Conservation (phyloP, 176 grass and related monocot species). For the Carex scoparia region DNA sequence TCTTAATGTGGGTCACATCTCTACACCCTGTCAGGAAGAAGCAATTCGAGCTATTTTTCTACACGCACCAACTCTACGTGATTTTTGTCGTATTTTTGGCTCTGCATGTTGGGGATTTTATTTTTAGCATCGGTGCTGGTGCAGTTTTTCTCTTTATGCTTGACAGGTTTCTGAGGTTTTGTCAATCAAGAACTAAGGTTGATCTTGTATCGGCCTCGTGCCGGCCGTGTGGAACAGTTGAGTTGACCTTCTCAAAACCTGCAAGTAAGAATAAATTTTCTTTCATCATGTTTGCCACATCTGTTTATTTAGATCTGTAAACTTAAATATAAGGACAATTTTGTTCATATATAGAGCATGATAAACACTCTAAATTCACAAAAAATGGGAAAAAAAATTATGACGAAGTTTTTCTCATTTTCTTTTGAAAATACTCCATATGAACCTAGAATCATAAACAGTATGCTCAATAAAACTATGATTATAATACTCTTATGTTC, state of each 20-base stretch:
- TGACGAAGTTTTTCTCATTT: background rate
- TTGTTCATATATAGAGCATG: background rate
- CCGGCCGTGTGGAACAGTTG: slow-evolving; percentile 75
- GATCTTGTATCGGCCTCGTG: slow-evolving; percentile 68
- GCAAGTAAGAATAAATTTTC: slow-evolving; percentile 44
- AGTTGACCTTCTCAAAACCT: slow-evolving; percentile 82
- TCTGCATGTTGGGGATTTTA: slow-evolving; percentile 68
- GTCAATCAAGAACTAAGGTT: slow-evolving; percentile 75
- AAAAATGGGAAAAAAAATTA: background rate
- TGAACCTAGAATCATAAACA: background rate
- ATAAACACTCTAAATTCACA: background rate
- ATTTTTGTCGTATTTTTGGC: slow-evolving; percentile 84
- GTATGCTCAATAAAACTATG: background rate
- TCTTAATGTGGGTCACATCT: slow-evolving; percentile 96
- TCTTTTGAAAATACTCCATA: background rate
- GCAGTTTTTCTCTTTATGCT: slow-evolving; percentile 87
- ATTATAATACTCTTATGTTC: background rate
- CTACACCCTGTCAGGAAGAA: slow-evolving; percentile 79
- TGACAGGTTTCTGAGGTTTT: slow-evolving; percentile 84
- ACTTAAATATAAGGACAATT: slow-evolving; percentile 2
- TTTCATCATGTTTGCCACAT: background rate
- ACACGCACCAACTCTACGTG: slow-evolving; percentile 96
- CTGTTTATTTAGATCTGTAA: background rate
- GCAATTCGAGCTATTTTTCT: slow-evolving; percentile 96
- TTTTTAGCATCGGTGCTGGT: slow-evolving; percentile 71